Percentiles rank a stretch among this genome's conserved stretches.
Evolutionary conservation across 345 rosid species (phyloP).

Genomic region (Salix arbutifolia): DNA sequence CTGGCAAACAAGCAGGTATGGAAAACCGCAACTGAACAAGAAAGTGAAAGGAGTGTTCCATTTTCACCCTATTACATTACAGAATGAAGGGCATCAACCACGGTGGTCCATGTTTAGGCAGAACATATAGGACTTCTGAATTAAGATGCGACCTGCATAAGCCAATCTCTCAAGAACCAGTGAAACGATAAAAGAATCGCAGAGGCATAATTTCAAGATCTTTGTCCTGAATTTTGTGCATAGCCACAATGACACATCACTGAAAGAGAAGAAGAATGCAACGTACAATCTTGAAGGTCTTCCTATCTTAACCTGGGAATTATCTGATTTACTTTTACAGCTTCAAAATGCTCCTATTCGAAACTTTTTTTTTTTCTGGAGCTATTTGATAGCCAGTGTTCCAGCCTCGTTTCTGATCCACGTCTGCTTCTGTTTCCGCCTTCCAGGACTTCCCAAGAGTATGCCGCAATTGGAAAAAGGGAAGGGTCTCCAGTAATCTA

Average conservation of each 20-base stretch:
- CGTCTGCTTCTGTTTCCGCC: not conserved
- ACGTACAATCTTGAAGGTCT: not conserved
- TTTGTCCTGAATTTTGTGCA: not conserved
- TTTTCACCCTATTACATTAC: not conserved
- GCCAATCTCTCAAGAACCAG: not conserved
- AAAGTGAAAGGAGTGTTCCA: not conserved
- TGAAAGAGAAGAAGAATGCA: not conserved
- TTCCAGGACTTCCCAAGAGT: not conserved
- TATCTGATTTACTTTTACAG: not conserved
- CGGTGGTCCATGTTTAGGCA: not conserved
- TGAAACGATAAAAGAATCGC: not conserved
- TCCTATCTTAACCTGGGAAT: not conserved
- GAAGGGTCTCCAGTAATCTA: not conserved
- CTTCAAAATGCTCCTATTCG: not conserved
- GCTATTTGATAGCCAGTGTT: not conserved
- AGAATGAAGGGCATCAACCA: not conserved
- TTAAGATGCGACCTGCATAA: not conserved
- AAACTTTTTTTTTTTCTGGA: not conserved
- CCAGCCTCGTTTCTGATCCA: not conserved
- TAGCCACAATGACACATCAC: not conserved
- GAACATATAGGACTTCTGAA: not conserved
- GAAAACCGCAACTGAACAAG: not conserved
- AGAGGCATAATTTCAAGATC: not conserved
- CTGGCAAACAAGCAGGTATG: not conserved
- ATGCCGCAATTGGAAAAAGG: not conserved